Evolutionary conservation across 2,329 filamentous ascomycete species (phyloP), one percentile per base, ranked within the genome.

Genomic region (Scytalidium lignicola): DNA sequence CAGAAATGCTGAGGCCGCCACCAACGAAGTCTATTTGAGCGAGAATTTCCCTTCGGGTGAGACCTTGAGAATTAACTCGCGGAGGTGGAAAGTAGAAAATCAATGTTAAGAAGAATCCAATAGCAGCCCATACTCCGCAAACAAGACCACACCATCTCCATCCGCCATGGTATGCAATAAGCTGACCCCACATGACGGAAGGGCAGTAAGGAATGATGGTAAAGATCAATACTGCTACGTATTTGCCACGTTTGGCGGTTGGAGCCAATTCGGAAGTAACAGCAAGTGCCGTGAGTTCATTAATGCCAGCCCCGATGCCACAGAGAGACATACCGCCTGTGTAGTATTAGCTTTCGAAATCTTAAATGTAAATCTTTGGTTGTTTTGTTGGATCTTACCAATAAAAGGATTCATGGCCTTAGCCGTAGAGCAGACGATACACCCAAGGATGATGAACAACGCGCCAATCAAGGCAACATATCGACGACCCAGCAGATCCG

Each of bases 241-340:
- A 82, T 58, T 72, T 73, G 39, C 47, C 82, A 45, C 83, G 76
- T 62, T 83, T 78, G 28, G 74, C 71, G 19, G 78, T 77, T 1
- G 83, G 83, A 0, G 80, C 83, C 51, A 86, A 72, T 60, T 86
- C 83, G 2, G 79, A 78, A 1, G 81, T 82, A 23, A 76, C 82
- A 20, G 83, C 81, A 9, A 86, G 69, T 1, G 82, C 80, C 2
- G 80, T 85, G 40, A 86, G 68, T 62, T 86, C 82, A 56, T 81
- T 82, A 51, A 86, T 74, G 19, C 83, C 83, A 12, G 81, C 80
- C 23, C 82, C 82, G 7, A 79, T 68, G 2, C 82, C 82, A 6
- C 80, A 73, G 52, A 85, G 72, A 3, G 58, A 58, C 65, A 69
- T 69, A 15, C 69, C 66, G 44, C 62, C 74, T 76, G 43, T 18